Percentiles rank a stretch among this genome's conserved stretches.
Conservation (phyloP, 2,329 filamentous ascomycete species). For the Eutypa lata region DNA sequence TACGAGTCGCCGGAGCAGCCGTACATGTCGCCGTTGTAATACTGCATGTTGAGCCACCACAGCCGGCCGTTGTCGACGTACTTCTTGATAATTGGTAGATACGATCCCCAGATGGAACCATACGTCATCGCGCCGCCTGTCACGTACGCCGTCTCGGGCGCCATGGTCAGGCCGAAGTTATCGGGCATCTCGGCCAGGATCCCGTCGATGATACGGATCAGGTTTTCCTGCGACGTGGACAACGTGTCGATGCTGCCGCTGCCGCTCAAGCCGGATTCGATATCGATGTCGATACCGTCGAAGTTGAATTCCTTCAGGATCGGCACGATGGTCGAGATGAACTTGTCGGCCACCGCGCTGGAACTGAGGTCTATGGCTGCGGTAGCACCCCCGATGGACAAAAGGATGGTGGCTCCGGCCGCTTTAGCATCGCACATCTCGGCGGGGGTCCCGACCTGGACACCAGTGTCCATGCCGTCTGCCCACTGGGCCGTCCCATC, state of each 20-base stretch:
- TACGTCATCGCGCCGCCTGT: slow-evolving; percentile 29
- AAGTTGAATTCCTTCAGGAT: slow-evolving; percentile 34
- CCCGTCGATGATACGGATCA: slow-evolving; percentile 34
- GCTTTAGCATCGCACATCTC: slow-evolving; percentile 34
- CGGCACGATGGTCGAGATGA: slow-evolving; percentile 31
- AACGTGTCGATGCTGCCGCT: slow-evolving; percentile 27
- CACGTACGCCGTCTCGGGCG: slow-evolving; percentile 34
- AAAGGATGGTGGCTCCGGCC: slow-evolving; percentile 29
- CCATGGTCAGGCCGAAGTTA: slow-evolving; percentile 55
- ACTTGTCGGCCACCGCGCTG: slow-evolving; percentile 29
- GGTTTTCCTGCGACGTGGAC: slow-evolving; percentile 30
- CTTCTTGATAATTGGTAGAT: slow-evolving; percentile 35
- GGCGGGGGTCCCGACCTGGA: slow-evolving; percentile 27
- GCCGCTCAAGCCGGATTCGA: slow-evolving; percentile 29
- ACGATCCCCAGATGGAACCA: slow-evolving; percentile 33
- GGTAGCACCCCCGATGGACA: slow-evolving; percentile 33
- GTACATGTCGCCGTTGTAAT: slow-evolving; percentile 37
- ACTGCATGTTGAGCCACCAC: slow-evolving; percentile 37
- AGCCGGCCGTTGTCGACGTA: slow-evolving; percentile 33
- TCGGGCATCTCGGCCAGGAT: slow-evolving; percentile 48
- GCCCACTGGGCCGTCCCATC: slow-evolving; percentile 32
- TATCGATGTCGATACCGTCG: slow-evolving; percentile 35
- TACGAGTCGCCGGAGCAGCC: slow-evolving; percentile 32
- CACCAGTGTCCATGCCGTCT: slow-evolving; percentile 30
- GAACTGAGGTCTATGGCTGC: slow-evolving; percentile 31